A percentile compares a stretch with the other conserved stretches of the same genome.
phyloP scores from a whole-genome alignment of 2,329 filamentous ascomycete genomes.

The Metarhizium sp. region DNA sequence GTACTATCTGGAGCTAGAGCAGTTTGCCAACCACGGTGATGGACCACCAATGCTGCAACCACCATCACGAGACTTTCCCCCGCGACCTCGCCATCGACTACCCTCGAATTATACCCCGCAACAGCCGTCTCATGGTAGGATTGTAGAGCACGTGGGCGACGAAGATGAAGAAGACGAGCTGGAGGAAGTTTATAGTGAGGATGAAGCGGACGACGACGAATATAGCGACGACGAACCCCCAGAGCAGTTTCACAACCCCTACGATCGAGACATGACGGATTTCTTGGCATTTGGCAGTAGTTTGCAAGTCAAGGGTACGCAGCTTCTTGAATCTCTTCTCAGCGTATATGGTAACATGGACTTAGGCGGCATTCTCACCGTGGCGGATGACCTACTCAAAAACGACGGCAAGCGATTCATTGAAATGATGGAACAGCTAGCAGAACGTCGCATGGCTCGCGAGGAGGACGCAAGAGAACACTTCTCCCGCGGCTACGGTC shows the following conservation, averaged over 20 bases:
- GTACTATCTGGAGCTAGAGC: slow-evolving; percentile 96
- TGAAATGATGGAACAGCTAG: slow-evolving; percentile 99
- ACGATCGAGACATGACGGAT: slow-evolving; percentile 63
- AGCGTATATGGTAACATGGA: slow-evolving; percentile 37
- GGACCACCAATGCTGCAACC: slow-evolving; percentile 42
- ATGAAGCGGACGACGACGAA: slow-evolving; percentile 48
- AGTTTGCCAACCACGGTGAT: slow-evolving; percentile 82
- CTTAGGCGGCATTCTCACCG: slow-evolving; percentile 91
- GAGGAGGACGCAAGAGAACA: slow-evolving; percentile 72
- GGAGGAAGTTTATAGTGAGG: slow-evolving; percentile 40
- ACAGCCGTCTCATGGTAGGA: slow-evolving; percentile 65
- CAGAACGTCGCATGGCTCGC: slow-evolving; percentile 92
- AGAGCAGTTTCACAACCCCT: slow-evolving; percentile 56
- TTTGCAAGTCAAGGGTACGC: slow-evolving; percentile 78
- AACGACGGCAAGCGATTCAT: slow-evolving; percentile 99
- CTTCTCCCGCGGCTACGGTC: slow-evolving; percentile 49
- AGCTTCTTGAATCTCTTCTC: slow-evolving; percentile 34
- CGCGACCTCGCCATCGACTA: slow-evolving; percentile 48
- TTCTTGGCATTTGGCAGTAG: slow-evolving; percentile 98
- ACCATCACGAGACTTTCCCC: slow-evolving; percentile 50
- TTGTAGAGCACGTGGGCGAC: slow-evolving; percentile 56
- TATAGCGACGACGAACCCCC: slow-evolving; percentile 57
- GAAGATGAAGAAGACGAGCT: slow-evolving; percentile 46
- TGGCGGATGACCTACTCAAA: slow-evolving; percentile 95
- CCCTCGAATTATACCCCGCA: slow-evolving; percentile 51